Evolutionary conservation across 2,329 filamentous ascomycete genomes (phyloP).

Genomic region (Zarea fungicola): DNA sequence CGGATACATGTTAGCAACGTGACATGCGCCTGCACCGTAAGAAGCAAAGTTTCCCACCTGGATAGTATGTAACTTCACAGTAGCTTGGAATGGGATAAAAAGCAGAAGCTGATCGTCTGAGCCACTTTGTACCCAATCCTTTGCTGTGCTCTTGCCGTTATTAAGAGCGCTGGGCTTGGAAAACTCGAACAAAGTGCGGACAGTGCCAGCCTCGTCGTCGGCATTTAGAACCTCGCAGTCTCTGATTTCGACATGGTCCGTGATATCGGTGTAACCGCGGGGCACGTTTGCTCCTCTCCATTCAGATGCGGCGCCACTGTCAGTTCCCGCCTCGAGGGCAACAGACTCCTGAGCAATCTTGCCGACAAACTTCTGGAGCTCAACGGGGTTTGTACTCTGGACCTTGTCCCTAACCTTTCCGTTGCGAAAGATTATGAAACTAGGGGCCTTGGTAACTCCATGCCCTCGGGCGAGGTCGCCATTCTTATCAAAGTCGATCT

Average conservation of each 20-base stretch:
- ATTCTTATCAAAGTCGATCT: conserved; percentile 78
- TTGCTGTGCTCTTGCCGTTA: conserved; percentile 47
- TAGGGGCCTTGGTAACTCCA: conserved; percentile 71
- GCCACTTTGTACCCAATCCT: conserved; percentile 93
- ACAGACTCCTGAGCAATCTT: conserved; percentile 65
- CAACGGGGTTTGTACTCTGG: conserved; percentile 65
- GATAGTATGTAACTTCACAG: conserved; percentile 81
- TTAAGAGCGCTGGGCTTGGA: conserved; percentile 60
- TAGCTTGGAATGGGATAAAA: conserved; percentile 82
- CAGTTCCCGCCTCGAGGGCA: conserved; percentile 39
- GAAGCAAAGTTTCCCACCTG: conserved; percentile 42
- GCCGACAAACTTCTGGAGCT: conserved; percentile 65
- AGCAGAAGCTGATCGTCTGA: conserved; percentile 96
- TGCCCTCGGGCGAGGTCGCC: conserved; percentile 69
- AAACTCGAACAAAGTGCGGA: conserved; percentile 67
- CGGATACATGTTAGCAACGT: conserved; percentile 16
- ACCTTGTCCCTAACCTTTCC: conserved; percentile 63
- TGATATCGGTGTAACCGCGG: conserved; percentile 78
- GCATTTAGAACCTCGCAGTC: conserved; percentile 85
- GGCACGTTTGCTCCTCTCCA: conserved; percentile 77
- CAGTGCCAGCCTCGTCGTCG: conserved; percentile 68
- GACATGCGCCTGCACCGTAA: background rate
- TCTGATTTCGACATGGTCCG: conserved; percentile 71
- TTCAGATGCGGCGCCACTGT: conserved; percentile 27
- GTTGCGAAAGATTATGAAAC: conserved; percentile 84